phyloP scores from a whole-genome alignment of 2,329 filamentous ascomycete genomes.

The Tolypocladium tundrense region DNA sequence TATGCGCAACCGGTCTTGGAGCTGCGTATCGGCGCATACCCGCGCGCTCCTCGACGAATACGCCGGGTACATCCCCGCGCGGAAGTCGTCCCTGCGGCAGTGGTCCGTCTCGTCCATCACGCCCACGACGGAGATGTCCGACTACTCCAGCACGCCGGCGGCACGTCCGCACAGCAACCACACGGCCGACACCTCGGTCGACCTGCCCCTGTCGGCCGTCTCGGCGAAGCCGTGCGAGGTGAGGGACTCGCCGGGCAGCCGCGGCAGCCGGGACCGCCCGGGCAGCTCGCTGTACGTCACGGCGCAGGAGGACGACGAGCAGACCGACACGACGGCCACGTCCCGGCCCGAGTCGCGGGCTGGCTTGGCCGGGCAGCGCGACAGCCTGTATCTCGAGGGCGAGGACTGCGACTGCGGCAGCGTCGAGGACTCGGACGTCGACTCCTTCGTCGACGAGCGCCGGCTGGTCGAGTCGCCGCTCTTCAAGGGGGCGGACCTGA shows the following conservation, averaged over 20 bases:
- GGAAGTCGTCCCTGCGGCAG: slow-evolving; percentile 15
- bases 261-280: neutral
- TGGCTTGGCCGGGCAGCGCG: neutral
- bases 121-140: slow-evolving; percentile 23
- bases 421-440: slow-evolving; percentile 17
- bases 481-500: slow-evolving; percentile 18
- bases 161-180: slow-evolving; percentile 29
- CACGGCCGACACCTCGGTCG: slow-evolving; percentile 34
- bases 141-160: slow-evolving; percentile 28
- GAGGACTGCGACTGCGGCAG: slow-evolving; percentile 5
- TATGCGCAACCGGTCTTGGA: neutral
- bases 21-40: neutral
- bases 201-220: slow-evolving; percentile 13
- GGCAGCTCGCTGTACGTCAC: neutral
- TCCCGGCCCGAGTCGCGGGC: neutral
- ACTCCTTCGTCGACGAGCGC: slow-evolving; percentile 18
- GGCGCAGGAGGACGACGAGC: neutral
- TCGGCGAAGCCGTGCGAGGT: neutral
- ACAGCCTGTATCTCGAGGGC: neutral
- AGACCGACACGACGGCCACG: neutral
- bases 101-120: slow-evolving; percentile 34
- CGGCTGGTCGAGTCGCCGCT: slow-evolving; percentile 19
- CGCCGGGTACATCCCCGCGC: slow-evolving; percentile 1
- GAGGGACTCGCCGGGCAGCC: neutral
- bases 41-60: slow-evolving; percentile 1